A percentile compares a stretch with the other conserved stretches of the same genome.
Conservation (phyloP, 805 yeast species). For the Ascoidea tarda region DNA sequence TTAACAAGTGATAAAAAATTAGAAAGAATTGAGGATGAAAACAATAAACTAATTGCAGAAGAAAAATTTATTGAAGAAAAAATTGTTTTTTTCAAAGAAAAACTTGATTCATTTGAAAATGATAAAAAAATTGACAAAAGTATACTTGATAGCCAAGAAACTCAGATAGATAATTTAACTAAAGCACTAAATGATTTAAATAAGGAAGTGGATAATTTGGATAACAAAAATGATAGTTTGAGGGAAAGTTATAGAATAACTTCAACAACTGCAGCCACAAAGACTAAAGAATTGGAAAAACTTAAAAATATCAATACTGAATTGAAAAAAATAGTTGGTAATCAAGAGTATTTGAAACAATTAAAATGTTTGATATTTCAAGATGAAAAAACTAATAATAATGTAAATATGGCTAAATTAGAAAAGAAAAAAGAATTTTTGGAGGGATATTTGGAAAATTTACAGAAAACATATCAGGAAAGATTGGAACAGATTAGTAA, state of each 20-base stretch:
- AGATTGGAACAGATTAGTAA: no score
- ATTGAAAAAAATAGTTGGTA: no score
- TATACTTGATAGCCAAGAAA: no score
- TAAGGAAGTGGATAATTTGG: background rate
- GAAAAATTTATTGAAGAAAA: background rate
- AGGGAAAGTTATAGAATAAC: background rate
- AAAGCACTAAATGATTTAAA: no score
- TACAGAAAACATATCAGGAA: no score
- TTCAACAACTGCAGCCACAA: background rate
- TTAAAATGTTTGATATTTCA: no score
- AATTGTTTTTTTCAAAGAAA: no score
- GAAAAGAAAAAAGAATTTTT: background rate
- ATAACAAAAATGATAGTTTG: background rate
- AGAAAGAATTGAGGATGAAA: background rate
- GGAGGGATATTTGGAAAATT: background rate
- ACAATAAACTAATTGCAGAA: background rate
- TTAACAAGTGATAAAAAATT: background rate
- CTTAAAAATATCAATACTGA: no score
- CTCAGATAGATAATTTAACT: background rate
- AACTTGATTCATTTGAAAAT: background rate
- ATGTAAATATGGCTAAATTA: no score
- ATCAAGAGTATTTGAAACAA: background rate
- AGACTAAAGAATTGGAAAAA: background rate
- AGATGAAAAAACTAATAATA: no score
- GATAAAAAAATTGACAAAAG: background rate